phyloP scores from a whole-genome alignment of 371 early-diverging fungal species.

The Mucor lusitanicus region DNA sequence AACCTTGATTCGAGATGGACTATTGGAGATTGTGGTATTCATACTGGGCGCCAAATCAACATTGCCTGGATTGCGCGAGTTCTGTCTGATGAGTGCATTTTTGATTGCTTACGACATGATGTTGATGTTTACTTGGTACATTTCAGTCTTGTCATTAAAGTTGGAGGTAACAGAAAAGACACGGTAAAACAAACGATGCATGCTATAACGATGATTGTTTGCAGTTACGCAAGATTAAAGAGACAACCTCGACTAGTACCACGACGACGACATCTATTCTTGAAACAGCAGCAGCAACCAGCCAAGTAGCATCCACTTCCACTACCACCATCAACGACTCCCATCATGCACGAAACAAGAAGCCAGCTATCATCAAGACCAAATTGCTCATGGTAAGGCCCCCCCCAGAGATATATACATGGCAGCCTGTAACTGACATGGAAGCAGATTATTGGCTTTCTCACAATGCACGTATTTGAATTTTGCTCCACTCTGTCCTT shows the following conservation, averaged over 20 bases:
- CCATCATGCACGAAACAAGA: background rate
- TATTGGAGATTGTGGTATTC: background rate
- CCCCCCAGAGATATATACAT: too few relatives aligned
- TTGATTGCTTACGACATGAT: slow-evolving; percentile 1
- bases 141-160: slow-evolving; percentile 4
- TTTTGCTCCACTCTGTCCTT: background rate
- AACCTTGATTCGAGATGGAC: background rate
- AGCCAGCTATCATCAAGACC: background rate
- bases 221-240: slow-evolving; percentile 8
- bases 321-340: background rate
- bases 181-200: too few relatives aligned
- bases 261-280: background rate
- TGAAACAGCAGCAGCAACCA: background rate
- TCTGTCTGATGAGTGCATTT: slow-evolving; percentile 1
- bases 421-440: background rate
- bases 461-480: background rate
- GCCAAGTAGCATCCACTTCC: background rate
- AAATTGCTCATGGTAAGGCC: background rate
- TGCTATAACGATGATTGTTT: background rate
- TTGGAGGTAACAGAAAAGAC: background rate
- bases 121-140: slow-evolving; percentile 4
- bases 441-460: background rate
- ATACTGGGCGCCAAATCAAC: background rate
- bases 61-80: background rate
- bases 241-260: background rate